These are phyloP conservation scores for Verticillium tricorpus DNA, from an alignment of 2,329 filamentous ascomycete genomes.

Conservation along the genomic window DNA sequence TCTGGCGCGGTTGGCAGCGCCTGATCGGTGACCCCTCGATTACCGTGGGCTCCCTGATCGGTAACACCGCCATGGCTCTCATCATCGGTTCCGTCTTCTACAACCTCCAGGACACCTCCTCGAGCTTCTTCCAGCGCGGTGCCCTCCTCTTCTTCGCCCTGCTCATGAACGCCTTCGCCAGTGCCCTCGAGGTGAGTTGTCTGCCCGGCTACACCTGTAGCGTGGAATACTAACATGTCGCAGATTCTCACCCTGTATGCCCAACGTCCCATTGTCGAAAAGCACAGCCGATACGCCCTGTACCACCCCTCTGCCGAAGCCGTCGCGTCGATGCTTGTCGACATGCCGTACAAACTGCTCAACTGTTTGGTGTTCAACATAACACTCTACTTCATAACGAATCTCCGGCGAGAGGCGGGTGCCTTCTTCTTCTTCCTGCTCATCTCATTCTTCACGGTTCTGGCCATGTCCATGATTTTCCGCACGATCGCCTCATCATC, in stretches of 20 bases:
- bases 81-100: conserved; percentile 80
- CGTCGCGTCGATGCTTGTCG: conserved; percentile 79
- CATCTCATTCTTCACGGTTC: conserved; percentile 65
- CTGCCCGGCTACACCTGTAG: not conserved
- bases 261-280: conserved; percentile 88
- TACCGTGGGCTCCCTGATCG: conserved; percentile 63
- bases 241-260: conserved; percentile 79
- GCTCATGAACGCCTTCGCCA: conserved; percentile 79
- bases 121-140: conserved; percentile 74
- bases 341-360: conserved; percentile 77
- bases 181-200: conserved; percentile 61
- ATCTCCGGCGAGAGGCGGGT: conserved; percentile 67
- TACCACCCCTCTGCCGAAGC: conserved; percentile 89
- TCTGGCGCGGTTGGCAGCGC: conserved; percentile 76
- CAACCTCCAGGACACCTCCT: conserved; percentile 61
- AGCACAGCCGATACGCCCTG: conserved; percentile 79
- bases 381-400: conserved; percentile 81
- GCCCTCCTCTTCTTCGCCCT: conserved; percentile 84
- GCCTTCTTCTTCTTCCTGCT: conserved; percentile 84
- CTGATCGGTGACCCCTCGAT: conserved; percentile 72
- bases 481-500: conserved; percentile 74
- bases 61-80: conserved; percentile 71
- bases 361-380: conserved; percentile 76
- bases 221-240: not conserved
- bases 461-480: conserved; percentile 86